Conservation (phyloP, 73 alveolate species). For the Loxodes magnus region DNA sequence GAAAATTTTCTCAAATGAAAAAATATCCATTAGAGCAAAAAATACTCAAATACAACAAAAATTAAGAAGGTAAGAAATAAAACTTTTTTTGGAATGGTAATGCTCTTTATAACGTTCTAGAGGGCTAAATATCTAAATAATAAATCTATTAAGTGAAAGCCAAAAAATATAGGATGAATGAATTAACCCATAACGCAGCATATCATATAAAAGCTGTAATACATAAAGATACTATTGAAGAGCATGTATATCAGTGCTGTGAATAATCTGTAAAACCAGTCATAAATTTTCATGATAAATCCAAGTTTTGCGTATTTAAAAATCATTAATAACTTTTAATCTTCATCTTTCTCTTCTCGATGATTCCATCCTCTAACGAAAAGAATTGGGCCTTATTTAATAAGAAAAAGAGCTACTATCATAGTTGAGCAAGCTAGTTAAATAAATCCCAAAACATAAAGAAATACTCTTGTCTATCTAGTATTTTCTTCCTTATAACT, state of each 20-base stretch:
- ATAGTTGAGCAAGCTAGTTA: not conserved
- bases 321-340: not conserved
- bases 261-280: not conserved
- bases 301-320: not conserved
- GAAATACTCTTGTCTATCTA: not conserved
- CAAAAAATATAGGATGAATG: conserved; percentile 23
- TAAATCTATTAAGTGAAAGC: conserved; percentile 19
- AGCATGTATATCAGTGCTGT: not conserved
- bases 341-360: not conserved
- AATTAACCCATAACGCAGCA: conserved; percentile 16
- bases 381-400: not conserved
- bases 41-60: conserved; percentile 11
- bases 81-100: conserved; percentile 3
- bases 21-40: not conserved
- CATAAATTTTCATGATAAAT: too few relatives aligned
- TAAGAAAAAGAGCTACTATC: not conserved
- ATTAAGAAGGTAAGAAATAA: conserved; percentile 12
- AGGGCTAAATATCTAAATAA: conserved; percentile 13
- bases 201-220: conserved; percentile 11
- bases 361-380: not conserved
- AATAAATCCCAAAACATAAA: not conserved
- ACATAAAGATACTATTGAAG: conserved; percentile 7
- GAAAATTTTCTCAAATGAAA: not conserved
- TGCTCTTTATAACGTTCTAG: conserved; percentile 5
- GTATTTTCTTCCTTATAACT: not conserved